Base-by-base conservation (phyloP, 495 filamentous ascomycete species). In the Penicillium parvum region DNA sequence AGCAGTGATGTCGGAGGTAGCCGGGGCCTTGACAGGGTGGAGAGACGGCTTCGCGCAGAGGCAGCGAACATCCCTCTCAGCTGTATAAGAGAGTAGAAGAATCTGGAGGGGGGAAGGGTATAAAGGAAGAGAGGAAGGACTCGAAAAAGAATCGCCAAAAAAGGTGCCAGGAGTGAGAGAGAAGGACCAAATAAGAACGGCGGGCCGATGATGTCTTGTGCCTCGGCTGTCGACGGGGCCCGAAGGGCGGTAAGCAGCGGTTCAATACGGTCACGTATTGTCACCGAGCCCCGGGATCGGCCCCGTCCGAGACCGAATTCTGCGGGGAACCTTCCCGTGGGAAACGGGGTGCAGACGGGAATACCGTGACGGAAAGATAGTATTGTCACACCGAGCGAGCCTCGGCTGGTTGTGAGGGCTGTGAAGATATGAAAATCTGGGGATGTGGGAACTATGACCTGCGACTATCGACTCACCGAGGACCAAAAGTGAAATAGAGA, bases 21-120 rank as follows among this genome's bases (percentile, higher is more conserved):
- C 53, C 67, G 64, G 37, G 61, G 60, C 62, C 67, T 60, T 54
- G 64, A 49, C 44, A 71, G 52, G 50, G 60, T 61, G 51, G 64
- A 64, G 55, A 73, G 61, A 62, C 68, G 66, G 64, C 64, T 70
- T 64, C 67, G 57, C 50, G 66, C 68, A 59, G 66, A 61, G 57
- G 68, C 66, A 53, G 66, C 63, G 57, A 73, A 73, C 69, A 73
- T 73, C 48, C 61, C 67, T 69, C 53, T 55, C 52, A 46, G 45
- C 27, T 36, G 39, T 62, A 44, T 52, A 21, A 32, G 32, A 19
- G 47, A 14, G 30, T 33, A 40, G 19, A 29, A 47, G 43, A 22
- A 28, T 32, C 36, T 29, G 44, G 40, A 41, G 32, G 17, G 16
- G 30, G 11, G 46, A 32, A 18, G 16, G 17, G 32, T 45, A 47